Conservation (phyloP, 2,329 filamentous ascomycete species). For the Colletotrichum agaves region DNA sequence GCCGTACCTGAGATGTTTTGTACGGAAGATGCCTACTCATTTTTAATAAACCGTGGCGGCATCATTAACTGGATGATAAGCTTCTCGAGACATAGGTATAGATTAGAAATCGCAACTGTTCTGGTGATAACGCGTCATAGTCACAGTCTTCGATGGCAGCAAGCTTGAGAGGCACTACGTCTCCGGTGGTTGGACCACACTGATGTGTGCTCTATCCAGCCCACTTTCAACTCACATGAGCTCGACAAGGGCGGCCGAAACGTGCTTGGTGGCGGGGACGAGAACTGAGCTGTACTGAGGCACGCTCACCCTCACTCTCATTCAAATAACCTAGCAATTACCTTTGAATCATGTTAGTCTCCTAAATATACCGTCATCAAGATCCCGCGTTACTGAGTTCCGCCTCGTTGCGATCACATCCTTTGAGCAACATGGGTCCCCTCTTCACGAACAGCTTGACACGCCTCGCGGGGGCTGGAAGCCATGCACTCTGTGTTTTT, state of each 20-base stretch:
- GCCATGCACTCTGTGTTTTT: constrained; percentile 15
- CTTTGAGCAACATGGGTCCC: constrained; percentile 9
- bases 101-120: neutral
- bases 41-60: neutral
- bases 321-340: neutral
- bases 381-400: too few species aligned
- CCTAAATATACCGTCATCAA: neutral
- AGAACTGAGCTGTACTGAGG: neutral
- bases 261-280: neutral
- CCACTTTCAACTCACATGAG: constrained; percentile 5
- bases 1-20: constrained; percentile 53
- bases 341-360: neutral
- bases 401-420: neutral
- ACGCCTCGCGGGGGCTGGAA: constrained; percentile 3
- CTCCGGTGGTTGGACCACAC: constrained; percentile 50
- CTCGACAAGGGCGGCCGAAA: constrained; percentile 13
- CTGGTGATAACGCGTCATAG: constrained; percentile 9
- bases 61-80: neutral
- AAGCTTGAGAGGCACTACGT: constrained; percentile 43
- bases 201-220: constrained; percentile 23
- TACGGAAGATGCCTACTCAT: constrained; percentile 45
- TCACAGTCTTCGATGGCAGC: constrained; percentile 45
- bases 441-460: constrained; percentile 21
- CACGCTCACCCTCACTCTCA: neutral
- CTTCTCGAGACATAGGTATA: too few species aligned